Base-by-base conservation (phyloP, 2,329 filamentous ascomycete species). In the Fragosphaeria purpurea region DNA sequence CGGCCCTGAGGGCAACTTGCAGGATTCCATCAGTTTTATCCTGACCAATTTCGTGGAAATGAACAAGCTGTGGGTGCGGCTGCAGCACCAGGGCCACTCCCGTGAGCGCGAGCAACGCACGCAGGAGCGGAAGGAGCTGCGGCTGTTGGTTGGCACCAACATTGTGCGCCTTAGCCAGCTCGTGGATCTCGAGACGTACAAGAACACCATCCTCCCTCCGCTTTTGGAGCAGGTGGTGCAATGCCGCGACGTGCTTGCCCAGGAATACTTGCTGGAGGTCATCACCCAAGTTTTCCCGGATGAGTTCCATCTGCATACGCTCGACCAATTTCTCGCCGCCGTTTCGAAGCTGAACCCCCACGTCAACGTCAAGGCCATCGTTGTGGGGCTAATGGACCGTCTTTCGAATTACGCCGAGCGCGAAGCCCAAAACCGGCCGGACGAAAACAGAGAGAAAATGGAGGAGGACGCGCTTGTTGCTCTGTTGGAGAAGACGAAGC, bases 1-100 rank as follows among this genome's bases (percentile, higher is more conserved):
- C 53, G 93, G 93, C 0, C 89, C 91, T 2, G 90, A 97, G 66
- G 93, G 93, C 47, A 97, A 96, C 62, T 73, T 97, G 46, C 88
- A 95, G 66, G 93, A 98, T 69, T 96, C 90, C 38, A 95, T 98
- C 70, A 96, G 88, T 72, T 98, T 98, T 64, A 85, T 97, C 50
- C 72, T 98, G 63, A 98, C 93, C 54, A 98, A 98, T 62, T 98
- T 98, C 63, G 93, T 98, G 59, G 93, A 98, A 70, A 98, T 98
- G 93, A 98, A 98, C 72, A 98, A 98, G 76, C 77, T 98, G 37
- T 98, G 93, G 93, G 93, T 98, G 56, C 84, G 93, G 42, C 73
- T 97, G 63, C 93, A 98, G 66, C 93, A 98, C 67, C 93, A 98
- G 65, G 93, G 93, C 32, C 93, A 96, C 64, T 98, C 93, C 40